Base-by-base conservation (phyloP, 352 stramenopile genomes). In the Phytophthora rubi region DNA sequence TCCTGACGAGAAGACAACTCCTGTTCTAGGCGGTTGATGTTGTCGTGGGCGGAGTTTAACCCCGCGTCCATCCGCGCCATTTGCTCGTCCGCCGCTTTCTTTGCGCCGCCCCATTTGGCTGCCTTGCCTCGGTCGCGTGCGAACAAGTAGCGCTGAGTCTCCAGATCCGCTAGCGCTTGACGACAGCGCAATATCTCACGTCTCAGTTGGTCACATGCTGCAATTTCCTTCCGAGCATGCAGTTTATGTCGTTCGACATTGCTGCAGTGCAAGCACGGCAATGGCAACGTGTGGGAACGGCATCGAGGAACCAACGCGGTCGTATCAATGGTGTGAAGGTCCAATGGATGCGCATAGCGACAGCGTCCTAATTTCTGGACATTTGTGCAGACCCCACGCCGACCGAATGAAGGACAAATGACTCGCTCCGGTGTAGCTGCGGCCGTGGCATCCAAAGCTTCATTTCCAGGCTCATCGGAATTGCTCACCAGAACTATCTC, bases 311-410 rank as follows among this genome's bases (percentile, higher is more conserved):
- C 62, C 44, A 91, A 44, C 12, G 47, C 53, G 12, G 32, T 65
- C 15, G 64, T 90, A 56, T 94, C 82, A 44, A 94, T 88, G 4
- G 28, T 68, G 55, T 91, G 86, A 1, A 90, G 30, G 6, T 76
- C 51, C 3, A 76, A 52, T 16, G 83, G 85, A 51, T 94, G 86
- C 8, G 75, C 77, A 62, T 85, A 94, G 8, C 79, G 68, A 56
- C 86, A 94, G 0, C 85, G 80, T 1, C 84, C 83, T 26, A 91
- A 77, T 7, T 82, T 71, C 53, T 90, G 80, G 32, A 90, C 78
- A 57, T 90, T 91, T 6, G 53, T 58, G 52, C 85, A 94, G 13
- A 94, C 57, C 18, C 86, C 86, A 6, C 70, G 73, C 9, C 65
- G 55, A 0, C 61, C 30, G 60, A 90, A 94, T 1, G 84, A 88